Base-by-base conservation (phyloP, 495 filamentous ascomycete species). In the Amorphotheca resinae region DNA sequence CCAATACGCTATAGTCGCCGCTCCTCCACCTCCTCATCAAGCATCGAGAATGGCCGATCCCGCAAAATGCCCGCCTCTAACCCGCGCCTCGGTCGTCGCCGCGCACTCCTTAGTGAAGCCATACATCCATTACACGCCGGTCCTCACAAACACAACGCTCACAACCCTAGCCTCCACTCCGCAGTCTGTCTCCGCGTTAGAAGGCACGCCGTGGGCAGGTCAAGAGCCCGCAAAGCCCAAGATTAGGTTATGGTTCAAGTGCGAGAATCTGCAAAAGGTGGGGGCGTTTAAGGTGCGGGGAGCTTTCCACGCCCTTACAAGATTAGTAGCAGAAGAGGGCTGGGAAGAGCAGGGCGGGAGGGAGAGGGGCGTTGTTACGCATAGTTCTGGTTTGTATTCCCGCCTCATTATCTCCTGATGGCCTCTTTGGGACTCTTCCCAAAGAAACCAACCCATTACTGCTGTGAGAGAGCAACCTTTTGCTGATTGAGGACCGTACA, bases 261-360 rank as follows among this genome's bases (percentile, higher is more conserved):
- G 87, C 64, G 89, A 98, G 67, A 95, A 95, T 64, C 70, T 79
- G 26, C 89, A 95, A 64, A 78, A 76, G 34, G 79, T 91, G 40
- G 91, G 89, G 42, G 89, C 89, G 12, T 98, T 98, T 66, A 98
- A 98, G 65, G 79, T 77, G 15, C 68, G 89, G 0, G 89, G 89
- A 2, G 89, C 91, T 1, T 93, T 93, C 49, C 86, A 95, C 65
- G 89, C 89, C 1, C 56, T 98, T 33, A 66, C 77, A 38, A 58
- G 82, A n/a, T 59, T 98, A 48, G 75, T 74, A 41, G 65, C 68
- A 44, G 74, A 80, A 46, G 70, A 76, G 9, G 72, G 77, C 22
- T 74, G 74, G 62, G 62, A 67, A 20, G 70, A 67, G 43, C 63
- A 67, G 1, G 64, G 59, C 1, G 66, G 60, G 1, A 59, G 57